phyloP scores from a whole-genome alignment of 2,329 filamentous ascomycete genomes.

The Pseudogymnoascus sp. region DNA sequence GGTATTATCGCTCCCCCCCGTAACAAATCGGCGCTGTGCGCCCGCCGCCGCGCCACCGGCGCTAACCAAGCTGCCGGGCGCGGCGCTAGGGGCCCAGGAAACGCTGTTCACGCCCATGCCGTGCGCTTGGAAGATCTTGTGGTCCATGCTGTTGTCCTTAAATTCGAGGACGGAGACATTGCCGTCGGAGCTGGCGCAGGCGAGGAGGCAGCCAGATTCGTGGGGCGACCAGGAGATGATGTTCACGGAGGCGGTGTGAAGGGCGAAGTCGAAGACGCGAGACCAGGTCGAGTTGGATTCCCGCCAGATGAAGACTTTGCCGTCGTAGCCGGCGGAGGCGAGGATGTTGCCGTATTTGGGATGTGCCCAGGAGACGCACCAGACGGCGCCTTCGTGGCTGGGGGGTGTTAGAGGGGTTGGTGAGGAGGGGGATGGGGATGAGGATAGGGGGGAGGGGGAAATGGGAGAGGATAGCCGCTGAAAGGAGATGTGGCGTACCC shows the following conservation, averaged over 20 bases:
- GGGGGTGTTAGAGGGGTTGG: conserved; percentile 18
- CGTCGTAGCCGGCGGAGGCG: conserved; percentile 91
- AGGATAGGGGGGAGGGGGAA: too few species aligned
- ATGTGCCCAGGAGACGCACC: conserved; percentile 97
- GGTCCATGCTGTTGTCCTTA: conserved; percentile 89
- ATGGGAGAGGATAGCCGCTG: too few species aligned
- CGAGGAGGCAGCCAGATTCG: conserved; percentile 88
- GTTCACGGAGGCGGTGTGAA: conserved; percentile 95
- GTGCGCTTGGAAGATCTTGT: conserved; percentile 85
- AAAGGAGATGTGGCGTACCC: conserved; percentile 60
- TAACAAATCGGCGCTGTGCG: conserved; percentile 78
- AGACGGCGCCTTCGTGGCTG: conserved; percentile 94
- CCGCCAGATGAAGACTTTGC: conserved; percentile 97
- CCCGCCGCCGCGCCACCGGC: conserved; percentile 55
- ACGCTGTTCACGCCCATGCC: conserved; percentile 93
- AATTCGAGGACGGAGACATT: conserved; percentile 93
- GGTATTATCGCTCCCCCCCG: conserved; percentile 86
- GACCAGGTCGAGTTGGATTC: conserved; percentile 71
- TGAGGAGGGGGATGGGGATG: conserved; percentile 7
- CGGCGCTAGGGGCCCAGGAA: conserved; percentile 83
- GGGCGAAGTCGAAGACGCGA: conserved; percentile 84
- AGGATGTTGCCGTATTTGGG: conserved; percentile 98
- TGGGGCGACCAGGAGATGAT: conserved; percentile 97
- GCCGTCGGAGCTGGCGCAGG: conserved; percentile 90
- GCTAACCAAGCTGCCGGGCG: conserved; percentile 78